Evolutionary conservation across 2,329 filamentous ascomycete species (phyloP).

Genomic region (Ascomycota sp.): DNA sequence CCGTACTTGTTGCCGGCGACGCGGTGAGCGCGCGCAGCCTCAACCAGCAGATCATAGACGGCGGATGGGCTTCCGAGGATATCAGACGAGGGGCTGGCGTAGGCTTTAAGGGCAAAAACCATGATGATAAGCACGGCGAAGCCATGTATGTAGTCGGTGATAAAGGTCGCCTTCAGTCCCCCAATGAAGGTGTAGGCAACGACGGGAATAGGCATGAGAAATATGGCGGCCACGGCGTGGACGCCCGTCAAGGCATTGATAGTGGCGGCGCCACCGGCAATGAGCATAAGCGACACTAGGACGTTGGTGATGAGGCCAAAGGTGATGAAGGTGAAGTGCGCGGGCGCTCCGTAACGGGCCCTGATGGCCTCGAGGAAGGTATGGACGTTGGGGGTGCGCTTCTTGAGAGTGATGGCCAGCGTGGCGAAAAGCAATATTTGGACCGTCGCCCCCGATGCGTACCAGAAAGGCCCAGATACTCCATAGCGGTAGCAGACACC

Average conservation of each 20-base stretch:
- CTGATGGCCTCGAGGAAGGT: slow-evolving; percentile 67
- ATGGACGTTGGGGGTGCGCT: slow-evolving; percentile 72
- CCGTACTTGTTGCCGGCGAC: slow-evolving; percentile 63
- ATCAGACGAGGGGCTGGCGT: slow-evolving; percentile 52
- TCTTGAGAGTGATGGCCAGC: slow-evolving; percentile 74
- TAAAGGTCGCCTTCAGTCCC: slow-evolving; percentile 71
- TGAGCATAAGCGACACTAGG: slow-evolving; percentile 71
- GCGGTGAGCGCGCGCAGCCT: slow-evolving; percentile 48
- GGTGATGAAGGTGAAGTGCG: slow-evolving; percentile 61
- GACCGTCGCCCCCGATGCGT: slow-evolving; percentile 53
- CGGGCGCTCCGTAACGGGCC: slow-evolving; percentile 51
- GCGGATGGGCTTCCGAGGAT: slow-evolving; percentile 52
- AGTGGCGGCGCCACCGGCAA: slow-evolving; percentile 56
- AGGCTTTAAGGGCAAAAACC: slow-evolving; percentile 64
- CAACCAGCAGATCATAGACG: slow-evolving; percentile 59
- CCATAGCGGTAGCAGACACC: slow-evolving; percentile 70
- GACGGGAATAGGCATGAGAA: slow-evolving; percentile 8
- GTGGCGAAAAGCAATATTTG: slow-evolving; percentile 83
- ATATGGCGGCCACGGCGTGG: slow-evolving; percentile 49
- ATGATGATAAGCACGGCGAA: slow-evolving; percentile 71
- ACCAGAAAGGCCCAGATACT: slow-evolving; percentile 39
- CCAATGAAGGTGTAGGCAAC: slow-evolving; percentile 59
- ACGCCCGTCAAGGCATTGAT: slow-evolving; percentile 22
- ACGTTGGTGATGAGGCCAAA: slow-evolving; percentile 76
- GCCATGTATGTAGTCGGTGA: slow-evolving; percentile 75